Evolutionary conservation across 139 green algal genomes (phyloP), one percentile per base, ranked within the genome.

Genomic region (Chlamydomonas applanata): DNA sequence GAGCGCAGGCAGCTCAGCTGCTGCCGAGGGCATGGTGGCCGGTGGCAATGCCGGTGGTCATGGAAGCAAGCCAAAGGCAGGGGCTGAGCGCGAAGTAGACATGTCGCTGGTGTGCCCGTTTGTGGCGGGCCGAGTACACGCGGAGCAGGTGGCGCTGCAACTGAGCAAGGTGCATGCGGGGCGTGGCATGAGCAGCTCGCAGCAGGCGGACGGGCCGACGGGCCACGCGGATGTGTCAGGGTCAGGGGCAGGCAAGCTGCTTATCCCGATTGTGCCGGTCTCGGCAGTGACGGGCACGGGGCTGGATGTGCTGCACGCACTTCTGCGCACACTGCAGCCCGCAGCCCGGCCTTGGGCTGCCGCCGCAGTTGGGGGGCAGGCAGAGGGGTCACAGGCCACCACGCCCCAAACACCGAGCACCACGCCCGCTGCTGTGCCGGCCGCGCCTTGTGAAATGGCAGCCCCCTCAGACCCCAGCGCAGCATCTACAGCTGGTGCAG

Each of bases 251-350:
- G 20, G 70, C 36, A 36, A n/a, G 30, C n/a, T 20, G 30, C 27
- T 63, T 17, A 45, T 36, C 62, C 89, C 91, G 30, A 79, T 96
- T 33, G 91, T 96, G 67, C 32, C 66, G 4, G 74, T 90, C 13
- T 94, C 89, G 0, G 73, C 77, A 3, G 85, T 94, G 1, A 89
- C 83, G 0, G 91, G 91, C 34, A 19, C 54, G 1, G 89, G 90
- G 29, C 57, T 96, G 44, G 36, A 80, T 2, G 44, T 88, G 40
- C 80, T 97, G 74, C 92, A 97, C 71, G 72, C 79, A 14, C 93
- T 96, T 69, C 82, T 97, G 13, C 52, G 57, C 11, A 53, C 71
- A 0, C 82, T 94, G 66, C 72, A 83, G 56, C 83, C 85, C 2
- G 68, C 60, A 0, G 36, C 45, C 7, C 7, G 40, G 40, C 40